Evolutionary conservation across 345 rosid genomes (phyloP).

Genomic region (Ailanthus altissimus): DNA sequence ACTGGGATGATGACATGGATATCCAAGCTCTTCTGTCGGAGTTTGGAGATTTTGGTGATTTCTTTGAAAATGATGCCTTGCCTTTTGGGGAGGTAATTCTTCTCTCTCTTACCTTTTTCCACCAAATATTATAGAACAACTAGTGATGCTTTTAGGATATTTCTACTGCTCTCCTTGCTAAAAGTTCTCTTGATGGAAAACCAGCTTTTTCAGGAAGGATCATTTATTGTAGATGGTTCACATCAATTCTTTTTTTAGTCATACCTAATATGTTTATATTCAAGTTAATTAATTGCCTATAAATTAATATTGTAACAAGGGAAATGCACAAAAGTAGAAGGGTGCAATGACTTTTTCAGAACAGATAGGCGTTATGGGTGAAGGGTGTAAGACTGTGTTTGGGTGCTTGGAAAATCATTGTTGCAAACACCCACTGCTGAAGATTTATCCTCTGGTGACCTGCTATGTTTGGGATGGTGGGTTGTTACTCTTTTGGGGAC

Average conservation of each 20-base stretch:
- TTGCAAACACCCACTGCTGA: neutral
- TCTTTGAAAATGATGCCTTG: constrained; percentile 84
- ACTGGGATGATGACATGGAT: constrained; percentile 96
- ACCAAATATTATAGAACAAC: neutral
- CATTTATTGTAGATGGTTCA: neutral
- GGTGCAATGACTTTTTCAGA: neutral
- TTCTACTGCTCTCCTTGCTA: neutral
- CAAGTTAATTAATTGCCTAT: too few species aligned
- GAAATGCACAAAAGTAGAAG: neutral
- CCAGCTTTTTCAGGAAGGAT: neutral
- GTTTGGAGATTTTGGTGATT: constrained; percentile 98
- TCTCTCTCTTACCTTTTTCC: constrained; percentile 7
- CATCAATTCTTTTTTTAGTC: neutral
- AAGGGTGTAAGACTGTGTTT: neutral
- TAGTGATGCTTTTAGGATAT: constrained; percentile 2
- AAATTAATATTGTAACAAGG: neutral
- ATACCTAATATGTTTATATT: neutral
- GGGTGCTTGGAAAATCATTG: neutral
- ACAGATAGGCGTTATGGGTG: neutral
- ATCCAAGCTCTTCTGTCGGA: constrained; percentile 97
- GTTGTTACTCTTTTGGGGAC: neutral
- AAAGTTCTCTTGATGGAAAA: neutral
- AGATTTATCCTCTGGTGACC: neutral
- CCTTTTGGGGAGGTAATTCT: constrained; percentile 97
- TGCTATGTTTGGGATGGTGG: neutral